Conservation (phyloP, 78 protist genomes). For the Andalucia godoyi region DNA sequence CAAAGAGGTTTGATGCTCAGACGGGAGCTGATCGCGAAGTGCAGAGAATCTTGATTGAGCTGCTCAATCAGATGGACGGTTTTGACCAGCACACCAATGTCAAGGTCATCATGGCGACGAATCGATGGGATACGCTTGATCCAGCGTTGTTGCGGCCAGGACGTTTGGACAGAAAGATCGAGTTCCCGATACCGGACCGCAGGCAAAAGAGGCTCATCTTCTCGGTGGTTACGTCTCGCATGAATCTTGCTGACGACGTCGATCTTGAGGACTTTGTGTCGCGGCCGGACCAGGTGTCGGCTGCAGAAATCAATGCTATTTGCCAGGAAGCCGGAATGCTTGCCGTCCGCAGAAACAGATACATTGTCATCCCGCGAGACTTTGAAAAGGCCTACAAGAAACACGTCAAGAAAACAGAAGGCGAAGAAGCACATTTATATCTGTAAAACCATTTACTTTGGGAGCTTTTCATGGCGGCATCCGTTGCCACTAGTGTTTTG, state of each 20-base stretch:
- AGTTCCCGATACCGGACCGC: slow-evolving; percentile 97
- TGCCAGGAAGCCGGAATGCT: slow-evolving; percentile 99
- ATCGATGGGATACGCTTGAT: slow-evolving; percentile 98
- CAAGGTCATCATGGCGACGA: slow-evolving; percentile 99
- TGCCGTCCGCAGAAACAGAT: slow-evolving; percentile 97
- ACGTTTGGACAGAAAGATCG: slow-evolving; percentile 93
- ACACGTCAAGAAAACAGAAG: slow-evolving; percentile 14
- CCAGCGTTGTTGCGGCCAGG: slow-evolving; percentile 99
- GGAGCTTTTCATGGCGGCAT: too few species aligned
- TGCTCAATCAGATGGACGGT: slow-evolving; percentile 99
- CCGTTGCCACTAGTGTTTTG: too few species aligned
- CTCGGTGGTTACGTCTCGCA: slow-evolving; percentile 74
- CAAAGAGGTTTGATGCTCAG: slow-evolving; percentile 96
- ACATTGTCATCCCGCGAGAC: slow-evolving; percentile 92
- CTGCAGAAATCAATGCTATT: slow-evolving; percentile 95
- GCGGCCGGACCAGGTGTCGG: slow-evolving; percentile 90
- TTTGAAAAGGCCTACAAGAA: slow-evolving; percentile 93
- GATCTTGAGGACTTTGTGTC: slow-evolving; percentile 96
- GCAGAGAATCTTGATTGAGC: slow-evolving; percentile 97
- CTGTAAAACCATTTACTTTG: too few species aligned
- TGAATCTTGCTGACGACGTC: slow-evolving; percentile 97
- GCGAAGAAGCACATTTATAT: slow-evolving; percentile 19
- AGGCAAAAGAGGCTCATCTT: slow-evolving; percentile 96
- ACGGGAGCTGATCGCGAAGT: slow-evolving; percentile 98
- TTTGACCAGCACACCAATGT: slow-evolving; percentile 95